Evolutionary conservation across 2,329 filamentous ascomycete species (phyloP).

Genomic region (Fusarium brevicatenulatum): DNA sequence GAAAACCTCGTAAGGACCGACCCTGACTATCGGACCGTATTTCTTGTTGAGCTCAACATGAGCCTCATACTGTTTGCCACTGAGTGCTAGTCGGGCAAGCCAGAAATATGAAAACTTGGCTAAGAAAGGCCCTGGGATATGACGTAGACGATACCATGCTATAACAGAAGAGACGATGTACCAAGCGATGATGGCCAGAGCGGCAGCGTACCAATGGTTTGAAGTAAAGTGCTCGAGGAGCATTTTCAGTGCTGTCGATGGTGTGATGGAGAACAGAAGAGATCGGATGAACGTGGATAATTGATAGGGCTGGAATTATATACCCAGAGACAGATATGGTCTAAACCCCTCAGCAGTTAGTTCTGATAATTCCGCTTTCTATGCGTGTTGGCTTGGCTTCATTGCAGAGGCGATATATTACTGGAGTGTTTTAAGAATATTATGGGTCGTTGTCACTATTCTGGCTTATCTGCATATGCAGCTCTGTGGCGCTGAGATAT

Average conservation of each 20-base stretch:
- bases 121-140: neutral
- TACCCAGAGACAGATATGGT: neutral
- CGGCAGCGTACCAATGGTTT: neutral
- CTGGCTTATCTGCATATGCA: neutral
- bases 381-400: neutral
- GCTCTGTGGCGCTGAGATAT: neutral
- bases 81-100: neutral
- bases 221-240: neutral
- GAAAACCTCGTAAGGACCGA: neutral
- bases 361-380: neutral
- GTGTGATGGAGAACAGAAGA: neutral
- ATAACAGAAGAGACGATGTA: neutral
- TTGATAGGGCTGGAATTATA: neutral
- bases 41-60: neutral
- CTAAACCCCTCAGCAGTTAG: neutral
- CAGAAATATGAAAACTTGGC: neutral
- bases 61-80: neutral
- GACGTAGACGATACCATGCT: neutral
- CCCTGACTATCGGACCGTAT: neutral
- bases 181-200: neutral
- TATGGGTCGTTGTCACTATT: neutral
- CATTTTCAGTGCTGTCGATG: accelerated
- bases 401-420: neutral
- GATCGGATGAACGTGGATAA: accelerated
- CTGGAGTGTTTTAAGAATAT: neutral